These are phyloP conservation scores for Globisporangium paddicum DNA, from an alignment of 352 stramenopile species.

Conservation along the genomic window DNA sequence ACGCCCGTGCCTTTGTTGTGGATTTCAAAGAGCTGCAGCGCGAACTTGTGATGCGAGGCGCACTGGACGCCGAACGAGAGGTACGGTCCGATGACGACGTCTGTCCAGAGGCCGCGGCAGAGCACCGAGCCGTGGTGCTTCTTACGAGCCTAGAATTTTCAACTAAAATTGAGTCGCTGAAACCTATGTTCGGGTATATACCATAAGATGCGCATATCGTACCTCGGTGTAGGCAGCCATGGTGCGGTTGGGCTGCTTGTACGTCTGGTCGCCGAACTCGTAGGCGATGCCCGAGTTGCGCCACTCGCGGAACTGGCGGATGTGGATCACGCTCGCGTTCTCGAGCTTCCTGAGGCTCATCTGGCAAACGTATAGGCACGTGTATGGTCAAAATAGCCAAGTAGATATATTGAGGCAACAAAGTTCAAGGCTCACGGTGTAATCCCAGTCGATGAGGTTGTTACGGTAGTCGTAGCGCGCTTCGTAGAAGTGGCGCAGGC, in stretches of 20 bases:
- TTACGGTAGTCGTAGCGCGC: constrained; percentile 91
- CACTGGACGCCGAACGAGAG: constrained; percentile 87
- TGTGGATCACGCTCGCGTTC: constrained; percentile 91
- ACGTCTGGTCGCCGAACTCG: constrained; percentile 93
- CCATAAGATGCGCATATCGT: too few species aligned
- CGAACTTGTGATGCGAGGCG: constrained; percentile 63
- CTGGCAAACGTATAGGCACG: too few species aligned
- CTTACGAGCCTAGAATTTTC: constrained; percentile 44
- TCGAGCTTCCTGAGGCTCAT: constrained; percentile 83
- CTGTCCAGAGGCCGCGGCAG: constrained; percentile 87
- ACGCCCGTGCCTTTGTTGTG: constrained; percentile 91
- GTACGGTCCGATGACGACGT: constrained; percentile 91
- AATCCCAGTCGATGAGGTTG: constrained; percentile 95
- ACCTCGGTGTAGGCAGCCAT: constrained; percentile 89
- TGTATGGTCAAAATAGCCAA: background rate
- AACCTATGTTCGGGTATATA: background rate
- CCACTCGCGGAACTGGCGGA: constrained; percentile 90
- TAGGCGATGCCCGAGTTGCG: constrained; percentile 91
- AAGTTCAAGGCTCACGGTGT: constrained; percentile 46
- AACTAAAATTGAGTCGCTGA: background rate
- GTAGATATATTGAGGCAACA: background rate
- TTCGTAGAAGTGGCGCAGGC: constrained; percentile 89
- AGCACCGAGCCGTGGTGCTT: constrained; percentile 72
- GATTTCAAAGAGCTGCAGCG: constrained; percentile 90
- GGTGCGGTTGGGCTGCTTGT: constrained; percentile 87